phyloP scores from a whole-genome alignment of 108 stramenopile genomes.

The Skeletonema costatum region DNA sequence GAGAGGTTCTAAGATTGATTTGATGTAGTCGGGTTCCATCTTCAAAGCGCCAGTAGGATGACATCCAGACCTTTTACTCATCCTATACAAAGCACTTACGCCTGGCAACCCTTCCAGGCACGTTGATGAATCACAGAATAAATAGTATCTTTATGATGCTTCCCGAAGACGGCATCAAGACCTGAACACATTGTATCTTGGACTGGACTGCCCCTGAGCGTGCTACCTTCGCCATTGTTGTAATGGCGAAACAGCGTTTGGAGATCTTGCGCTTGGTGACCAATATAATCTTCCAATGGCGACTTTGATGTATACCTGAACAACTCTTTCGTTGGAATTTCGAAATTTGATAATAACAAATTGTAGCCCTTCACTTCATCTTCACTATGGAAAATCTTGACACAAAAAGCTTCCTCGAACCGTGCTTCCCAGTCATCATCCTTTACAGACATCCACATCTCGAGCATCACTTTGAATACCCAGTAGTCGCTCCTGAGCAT shows the following conservation, averaged over 20 bases:
- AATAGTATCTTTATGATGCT: background rate
- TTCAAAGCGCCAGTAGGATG: background rate
- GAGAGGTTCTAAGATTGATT: background rate
- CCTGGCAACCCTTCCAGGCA: background rate
- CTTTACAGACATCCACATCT: background rate
- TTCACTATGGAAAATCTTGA: background rate
- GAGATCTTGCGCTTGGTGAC: background rate
- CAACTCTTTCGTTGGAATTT: background rate
- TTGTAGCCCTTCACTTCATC: background rate
- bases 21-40: conserved; percentile 9
- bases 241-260: background rate
- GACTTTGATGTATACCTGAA: background rate
- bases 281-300: background rate
- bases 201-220: background rate
- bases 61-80: background rate
- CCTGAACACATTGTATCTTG: conserved; percentile 4
- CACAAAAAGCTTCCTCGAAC: background rate
- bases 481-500: background rate
- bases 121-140: conserved; percentile 3
- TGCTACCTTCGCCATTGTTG: background rate
- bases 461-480: background rate
- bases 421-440: background rate
- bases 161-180: background rate
- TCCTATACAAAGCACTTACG: background rate
- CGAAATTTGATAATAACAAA: background rate